Conservation (phyloP, 148 eudicot genomes). For the Diospyros kaki region DNA sequence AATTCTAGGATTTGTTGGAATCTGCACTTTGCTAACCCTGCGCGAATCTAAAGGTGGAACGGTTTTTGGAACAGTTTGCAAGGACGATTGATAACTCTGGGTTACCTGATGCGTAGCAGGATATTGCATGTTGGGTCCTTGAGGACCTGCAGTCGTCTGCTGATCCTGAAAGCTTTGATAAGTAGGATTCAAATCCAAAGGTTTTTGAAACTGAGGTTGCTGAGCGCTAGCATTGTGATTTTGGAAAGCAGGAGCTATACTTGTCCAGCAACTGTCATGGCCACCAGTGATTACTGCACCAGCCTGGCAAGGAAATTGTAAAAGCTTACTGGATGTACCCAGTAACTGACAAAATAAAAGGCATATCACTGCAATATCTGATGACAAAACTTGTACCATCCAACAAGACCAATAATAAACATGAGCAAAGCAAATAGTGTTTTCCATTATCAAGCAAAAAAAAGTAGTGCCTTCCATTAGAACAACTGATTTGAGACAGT, state of each 20-base stretch:
- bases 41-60: constrained; percentile 50
- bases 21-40: constrained; percentile 72
- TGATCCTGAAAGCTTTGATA: constrained; percentile 56
- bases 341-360: neutral
- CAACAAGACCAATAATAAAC: neutral
- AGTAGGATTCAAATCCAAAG: constrained; percentile 43
- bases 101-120: constrained; percentile 42
- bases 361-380: neutral
- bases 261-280: constrained; percentile 76
- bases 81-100: constrained; percentile 45
- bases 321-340: constrained; percentile 11
- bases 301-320: constrained; percentile 41
- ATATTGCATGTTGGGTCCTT: constrained; percentile 41
- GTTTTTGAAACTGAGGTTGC: constrained; percentile 45
- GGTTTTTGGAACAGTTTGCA: constrained; percentile 39
- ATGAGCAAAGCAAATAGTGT: no score
- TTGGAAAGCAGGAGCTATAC: constrained; percentile 47
- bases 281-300: constrained; percentile 34
- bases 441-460: no score
- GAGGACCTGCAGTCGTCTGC: constrained; percentile 38
- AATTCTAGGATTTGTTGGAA: constrained; percentile 89
- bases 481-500: neutral
- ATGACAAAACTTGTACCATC: neutral
- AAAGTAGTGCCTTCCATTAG: neutral
- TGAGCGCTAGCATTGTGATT: constrained; percentile 34